These are phyloP conservation scores for Heterotrichella gracilis DNA, from an alignment of 352 stramenopile genomes.

Conservation along the genomic window DNA sequence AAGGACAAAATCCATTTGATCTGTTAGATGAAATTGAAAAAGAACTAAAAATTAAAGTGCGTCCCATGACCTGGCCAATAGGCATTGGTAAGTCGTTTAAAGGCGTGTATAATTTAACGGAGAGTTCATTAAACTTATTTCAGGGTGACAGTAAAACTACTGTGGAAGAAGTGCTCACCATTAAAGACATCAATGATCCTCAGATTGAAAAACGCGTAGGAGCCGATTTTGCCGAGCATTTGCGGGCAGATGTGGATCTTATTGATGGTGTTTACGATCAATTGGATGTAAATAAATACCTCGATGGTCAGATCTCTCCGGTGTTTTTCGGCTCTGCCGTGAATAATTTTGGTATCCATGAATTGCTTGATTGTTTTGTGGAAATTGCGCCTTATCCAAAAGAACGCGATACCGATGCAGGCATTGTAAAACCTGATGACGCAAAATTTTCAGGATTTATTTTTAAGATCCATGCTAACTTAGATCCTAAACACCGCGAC, in stretches of 20 bases:
- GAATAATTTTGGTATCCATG: neutral
- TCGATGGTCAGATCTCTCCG: neutral
- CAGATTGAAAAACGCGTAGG: slow-evolving; percentile 21
- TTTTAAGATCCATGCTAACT: slow-evolving; percentile 42
- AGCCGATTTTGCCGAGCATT: neutral
- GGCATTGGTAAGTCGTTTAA: slow-evolving; percentile 42
- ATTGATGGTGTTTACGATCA: neutral
- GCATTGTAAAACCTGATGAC: slow-evolving; percentile 27
- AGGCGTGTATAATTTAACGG: slow-evolving; percentile 32
- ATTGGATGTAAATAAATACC: neutral
- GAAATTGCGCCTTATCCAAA: slow-evolving; percentile 31
- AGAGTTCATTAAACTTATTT: slow-evolving; percentile 22
- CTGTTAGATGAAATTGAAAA: slow-evolving; percentile 46
- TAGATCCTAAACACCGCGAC: slow-evolving; percentile 33
- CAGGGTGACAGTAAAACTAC: slow-evolving; percentile 20
- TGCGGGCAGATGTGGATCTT: neutral
- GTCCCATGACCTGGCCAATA: slow-evolving; percentile 41
- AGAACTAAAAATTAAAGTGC: slow-evolving; percentile 37
- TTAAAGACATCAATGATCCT: slow-evolving; percentile 16
- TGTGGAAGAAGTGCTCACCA: slow-evolving; percentile 17
- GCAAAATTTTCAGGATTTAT: slow-evolving; percentile 43
- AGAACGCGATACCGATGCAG: slow-evolving; percentile 8
- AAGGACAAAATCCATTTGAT: slow-evolving; percentile 34
- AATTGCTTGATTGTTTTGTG: slow-evolving; percentile 34
- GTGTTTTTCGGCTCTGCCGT: neutral